These are phyloP conservation scores for Rhizophlyctis rosea DNA, from an alignment of 192 early-diverging fungal genomes.

Conservation along the genomic window DNA sequence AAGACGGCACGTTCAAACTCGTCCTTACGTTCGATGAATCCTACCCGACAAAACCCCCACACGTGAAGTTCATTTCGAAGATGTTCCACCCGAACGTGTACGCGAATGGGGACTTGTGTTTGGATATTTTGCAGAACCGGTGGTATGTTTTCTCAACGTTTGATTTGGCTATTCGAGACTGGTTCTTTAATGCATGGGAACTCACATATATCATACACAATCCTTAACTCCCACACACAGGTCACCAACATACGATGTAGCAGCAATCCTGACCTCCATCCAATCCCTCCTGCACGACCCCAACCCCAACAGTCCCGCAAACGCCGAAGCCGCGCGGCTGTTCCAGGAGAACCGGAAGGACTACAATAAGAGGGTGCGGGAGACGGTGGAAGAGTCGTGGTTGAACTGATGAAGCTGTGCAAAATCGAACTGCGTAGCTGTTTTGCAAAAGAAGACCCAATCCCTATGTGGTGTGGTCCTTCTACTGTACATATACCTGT, in stretches of 20 bases:
- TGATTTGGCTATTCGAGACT: too few species aligned
- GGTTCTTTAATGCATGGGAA: too few species aligned
- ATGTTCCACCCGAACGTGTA: conserved; percentile 96
- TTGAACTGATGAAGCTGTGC: conserved; percentile 32
- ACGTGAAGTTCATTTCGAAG: conserved; percentile 77
- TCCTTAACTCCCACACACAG: conserved; percentile 1
- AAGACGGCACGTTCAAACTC: conserved; percentile 94
- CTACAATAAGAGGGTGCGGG: conserved; percentile 84
- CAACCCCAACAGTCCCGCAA: conserved; percentile 94
- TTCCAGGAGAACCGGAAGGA: conserved; percentile 93
- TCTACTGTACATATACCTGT: too few species aligned
- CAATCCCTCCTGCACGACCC: conserved; percentile 97
- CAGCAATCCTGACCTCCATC: conserved; percentile 73
- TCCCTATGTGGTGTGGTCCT: too few species aligned
- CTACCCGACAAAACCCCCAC: conserved; percentile 88
- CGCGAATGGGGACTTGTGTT: conserved; percentile 86
- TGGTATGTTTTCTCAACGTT: conserved; percentile 54
- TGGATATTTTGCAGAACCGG: conserved; percentile 94
- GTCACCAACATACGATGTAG: conserved; percentile 33
- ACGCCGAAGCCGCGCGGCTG: conserved; percentile 91
- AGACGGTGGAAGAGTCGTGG: conserved; percentile 90
- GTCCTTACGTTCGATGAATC: conserved; percentile 43
- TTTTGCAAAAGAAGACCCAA: too few species aligned
- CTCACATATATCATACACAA: too few species aligned
- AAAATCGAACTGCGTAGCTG: too few species aligned